Base-by-base conservation (phyloP, 148 eudicot species). In the Spergularia bocconei region DNA sequence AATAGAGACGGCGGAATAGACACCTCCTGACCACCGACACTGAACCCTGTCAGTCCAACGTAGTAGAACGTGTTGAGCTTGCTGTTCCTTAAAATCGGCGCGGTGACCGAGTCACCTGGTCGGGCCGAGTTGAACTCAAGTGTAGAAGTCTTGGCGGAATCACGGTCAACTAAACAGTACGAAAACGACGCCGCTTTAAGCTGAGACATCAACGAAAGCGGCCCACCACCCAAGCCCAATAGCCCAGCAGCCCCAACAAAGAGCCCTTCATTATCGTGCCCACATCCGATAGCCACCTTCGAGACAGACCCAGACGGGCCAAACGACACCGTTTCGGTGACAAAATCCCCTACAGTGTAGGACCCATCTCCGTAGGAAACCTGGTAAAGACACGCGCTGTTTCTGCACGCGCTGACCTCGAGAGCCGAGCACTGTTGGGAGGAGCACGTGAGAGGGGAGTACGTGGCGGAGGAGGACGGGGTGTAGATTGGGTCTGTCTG, bases 351-450 rank as follows among this genome's bases (percentile, higher is more conserved):
- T 23, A 84, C 85, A 2, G 97, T 91, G 79, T 76, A 91, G 11
- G 98, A 93, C 0, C 98, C 97, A 69, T 93, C 98, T 0, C 97
- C 98, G 80, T 93, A 93, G 2, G 97, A 87, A 3, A 93, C 94
- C 75, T 91, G 85, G 77, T 90, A 92, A 10, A 79, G 69, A 33
- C 98, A 92, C 56, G 29, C 68, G 75, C 70, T 71, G 50, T n/a
- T 53, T 0, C 80, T 56, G 69, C 98, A 93, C 17, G 79, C 82
- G 41, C 86, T 81, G 20, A 79, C 60, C 15, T 84, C 83, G 16
- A 93, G 88, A 0, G 81, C 52, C 13, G 51, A n/a, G 54, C 98
- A 93, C 71, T 81, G 83, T 8, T 55, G 72, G 0, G 95, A 76
- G 20, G 14, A 29, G 76, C 97, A 93, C 4, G 87, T 0, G 70